Percentiles rank a stretch among this genome's conserved stretches.
These are phyloP conservation scores for Acacia confusa DNA, from an alignment of 306 rosid genomes.

Conservation along the genomic window DNA sequence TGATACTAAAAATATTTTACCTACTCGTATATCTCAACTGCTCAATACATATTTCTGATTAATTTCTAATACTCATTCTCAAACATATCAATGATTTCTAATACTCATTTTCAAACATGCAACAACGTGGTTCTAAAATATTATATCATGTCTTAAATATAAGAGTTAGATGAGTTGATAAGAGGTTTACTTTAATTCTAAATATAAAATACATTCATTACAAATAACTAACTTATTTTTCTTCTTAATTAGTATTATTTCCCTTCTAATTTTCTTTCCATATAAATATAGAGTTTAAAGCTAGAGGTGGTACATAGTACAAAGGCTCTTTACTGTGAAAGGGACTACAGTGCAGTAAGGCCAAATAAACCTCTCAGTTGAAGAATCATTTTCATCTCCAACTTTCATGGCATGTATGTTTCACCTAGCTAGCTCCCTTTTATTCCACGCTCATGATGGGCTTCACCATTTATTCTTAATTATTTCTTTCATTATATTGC, in stretches of 20 bases:
- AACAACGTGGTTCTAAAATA: not conserved
- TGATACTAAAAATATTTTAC: no score
- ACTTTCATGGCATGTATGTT: constrained; percentile 31
- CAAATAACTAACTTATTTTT: no score
- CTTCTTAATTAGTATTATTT: no score
- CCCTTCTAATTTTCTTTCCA: not conserved
- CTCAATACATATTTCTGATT: no score
- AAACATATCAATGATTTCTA: no score
- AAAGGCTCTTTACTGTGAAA: not conserved
- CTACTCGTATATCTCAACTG: no score
- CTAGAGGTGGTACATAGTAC: not conserved
- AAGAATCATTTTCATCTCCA: constrained; percentile 36
- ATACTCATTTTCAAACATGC: not conserved
- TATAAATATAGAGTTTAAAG: not conserved
- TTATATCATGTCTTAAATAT: no score
- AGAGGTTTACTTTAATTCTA: no score
- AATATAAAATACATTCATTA: no score
- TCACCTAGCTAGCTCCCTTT: not conserved
- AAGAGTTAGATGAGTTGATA: no score
- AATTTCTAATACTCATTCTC: no score
- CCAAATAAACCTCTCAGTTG: constrained; percentile 28
- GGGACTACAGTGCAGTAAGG: constrained; percentile 20
- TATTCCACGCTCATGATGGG: no score
- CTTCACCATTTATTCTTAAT: not conserved
- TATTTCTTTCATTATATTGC: not conserved